phyloP scores from a whole-genome alignment of 2,329 filamentous ascomycete species.

The Fusarium verrucosum region DNA sequence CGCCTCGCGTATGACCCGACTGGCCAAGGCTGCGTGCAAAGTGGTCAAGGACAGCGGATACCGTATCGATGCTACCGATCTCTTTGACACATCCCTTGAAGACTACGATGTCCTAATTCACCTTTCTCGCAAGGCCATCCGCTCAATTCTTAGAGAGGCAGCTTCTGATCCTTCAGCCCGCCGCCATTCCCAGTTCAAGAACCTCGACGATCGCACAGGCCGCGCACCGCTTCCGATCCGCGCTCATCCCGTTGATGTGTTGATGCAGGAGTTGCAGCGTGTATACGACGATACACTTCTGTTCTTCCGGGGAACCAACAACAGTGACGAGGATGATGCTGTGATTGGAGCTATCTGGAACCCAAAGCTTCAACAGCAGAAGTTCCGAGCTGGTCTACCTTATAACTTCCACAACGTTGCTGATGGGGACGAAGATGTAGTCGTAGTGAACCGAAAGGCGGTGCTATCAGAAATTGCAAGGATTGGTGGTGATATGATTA shows the following conservation, averaged over 20 bases:
- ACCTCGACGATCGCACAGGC: slow-evolving; percentile 71
- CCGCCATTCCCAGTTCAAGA: slow-evolving; percentile 75
- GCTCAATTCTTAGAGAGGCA: slow-evolving; percentile 52
- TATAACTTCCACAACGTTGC: slow-evolving; percentile 61
- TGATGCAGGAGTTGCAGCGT: slow-evolving; percentile 72
- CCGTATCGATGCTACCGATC: slow-evolving; percentile 57
- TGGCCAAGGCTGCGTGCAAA: slow-evolving; percentile 80
- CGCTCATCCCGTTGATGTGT: slow-evolving; percentile 68
- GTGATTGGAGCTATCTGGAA: slow-evolving; percentile 69
- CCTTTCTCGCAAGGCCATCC: slow-evolving; percentile 66
- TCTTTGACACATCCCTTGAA: slow-evolving; percentile 77
- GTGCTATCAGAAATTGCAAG: slow-evolving; percentile 78
- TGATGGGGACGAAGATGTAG: slow-evolving; percentile 56
- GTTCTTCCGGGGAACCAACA: slow-evolving; percentile 75
- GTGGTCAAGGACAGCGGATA: slow-evolving; percentile 64
- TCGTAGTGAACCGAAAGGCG: slow-evolving; percentile 72
- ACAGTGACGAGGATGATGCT: slow-evolving; percentile 55
- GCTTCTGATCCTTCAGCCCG: slow-evolving; percentile 49
- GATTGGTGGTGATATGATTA: slow-evolving; percentile 73
- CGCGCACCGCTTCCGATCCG: slow-evolving; percentile 59
- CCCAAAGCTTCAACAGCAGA: slow-evolving; percentile 61
- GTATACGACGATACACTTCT: slow-evolving; percentile 76
- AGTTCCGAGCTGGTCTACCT: slow-evolving; percentile 75
- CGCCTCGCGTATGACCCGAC: slow-evolving; percentile 80
- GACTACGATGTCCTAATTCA: slow-evolving; percentile 91